Percentiles rank a stretch among this genome's conserved stretches.
Conservation (phyloP, 495 filamentous ascomycete genomes). For the Hapsidospora chrysogenum region DNA sequence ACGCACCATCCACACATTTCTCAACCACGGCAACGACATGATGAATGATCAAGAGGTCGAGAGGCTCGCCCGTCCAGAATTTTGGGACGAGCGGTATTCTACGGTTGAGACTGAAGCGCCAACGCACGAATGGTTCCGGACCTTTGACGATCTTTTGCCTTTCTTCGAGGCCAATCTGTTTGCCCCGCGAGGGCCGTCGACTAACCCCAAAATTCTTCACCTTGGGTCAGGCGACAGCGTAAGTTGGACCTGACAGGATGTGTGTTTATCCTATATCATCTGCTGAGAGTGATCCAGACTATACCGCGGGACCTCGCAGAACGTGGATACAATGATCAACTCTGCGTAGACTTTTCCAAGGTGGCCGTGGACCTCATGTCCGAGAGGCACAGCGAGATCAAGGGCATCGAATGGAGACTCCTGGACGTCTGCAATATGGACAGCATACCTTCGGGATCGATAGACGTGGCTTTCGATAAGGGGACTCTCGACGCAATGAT, state of each 20-base stretch:
- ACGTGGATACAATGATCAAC: constrained; percentile 34
- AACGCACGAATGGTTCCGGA: constrained; percentile 35
- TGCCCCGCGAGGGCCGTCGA: constrained; percentile 5
- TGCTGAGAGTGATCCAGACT: constrained; percentile 14
- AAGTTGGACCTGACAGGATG: no score
- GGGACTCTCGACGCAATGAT: constrained; percentile 47
- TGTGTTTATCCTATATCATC: background rate
- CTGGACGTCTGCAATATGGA: constrained; percentile 37
- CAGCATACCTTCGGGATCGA: constrained; percentile 11
- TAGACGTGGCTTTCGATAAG: constrained; percentile 47
- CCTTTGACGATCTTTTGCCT: constrained; percentile 26
- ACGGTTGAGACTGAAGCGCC: constrained; percentile 11
- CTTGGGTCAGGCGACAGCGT: constrained; percentile 44
- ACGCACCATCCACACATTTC: no score
- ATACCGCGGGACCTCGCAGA: constrained; percentile 29
- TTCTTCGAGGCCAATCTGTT: constrained; percentile 31
- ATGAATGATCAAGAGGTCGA: constrained; percentile 1
- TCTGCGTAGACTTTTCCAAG: constrained; percentile 40
- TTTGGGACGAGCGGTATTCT: constrained; percentile 35
- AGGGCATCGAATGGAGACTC: constrained; percentile 27
- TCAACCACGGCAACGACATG: no score
- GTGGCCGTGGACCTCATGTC: constrained; percentile 35
- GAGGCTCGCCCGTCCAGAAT: constrained; percentile 22
- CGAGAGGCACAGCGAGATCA: constrained; percentile 15
- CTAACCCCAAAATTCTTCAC: constrained; percentile 28